These are phyloP conservation scores for Croton laevigatus DNA, from an alignment of 441 rosid genomes.

Conservation along the genomic window DNA sequence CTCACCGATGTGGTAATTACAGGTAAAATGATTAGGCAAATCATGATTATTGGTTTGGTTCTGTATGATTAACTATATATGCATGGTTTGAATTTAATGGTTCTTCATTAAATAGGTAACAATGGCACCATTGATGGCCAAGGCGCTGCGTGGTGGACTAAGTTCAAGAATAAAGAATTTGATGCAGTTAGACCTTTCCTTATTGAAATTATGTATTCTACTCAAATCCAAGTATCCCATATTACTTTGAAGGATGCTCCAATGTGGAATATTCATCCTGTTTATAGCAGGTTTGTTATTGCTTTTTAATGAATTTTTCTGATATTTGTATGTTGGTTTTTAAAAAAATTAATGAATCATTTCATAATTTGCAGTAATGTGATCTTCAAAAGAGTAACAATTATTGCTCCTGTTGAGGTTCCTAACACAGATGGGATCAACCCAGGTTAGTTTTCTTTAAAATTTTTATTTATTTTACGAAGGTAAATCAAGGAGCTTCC, in stretches of 20 bases:
- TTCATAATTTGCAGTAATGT: constrained; percentile 38
- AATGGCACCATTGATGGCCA: constrained; percentile 83
- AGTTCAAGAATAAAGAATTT: constrained; percentile 39
- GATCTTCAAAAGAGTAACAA: constrained; percentile 42
- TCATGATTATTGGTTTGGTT: not conserved
- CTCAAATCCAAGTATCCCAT: constrained; percentile 55
- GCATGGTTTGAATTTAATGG: not conserved
- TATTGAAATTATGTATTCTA: constrained; percentile 62
- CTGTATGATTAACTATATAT: not conserved
- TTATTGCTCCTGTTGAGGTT: constrained; percentile 55
- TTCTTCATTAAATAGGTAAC: constrained; percentile 38
- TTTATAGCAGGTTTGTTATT: constrained; percentile 45
- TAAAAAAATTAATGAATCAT: not conserved
- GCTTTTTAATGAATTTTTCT: not conserved
- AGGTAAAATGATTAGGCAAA: constrained; percentile 28
- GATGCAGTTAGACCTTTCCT: constrained; percentile 54
- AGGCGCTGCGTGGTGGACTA: constrained; percentile 68
- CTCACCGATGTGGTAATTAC: constrained; percentile 67
- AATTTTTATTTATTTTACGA: not conserved
- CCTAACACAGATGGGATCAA: constrained; percentile 83
- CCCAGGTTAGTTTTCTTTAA: constrained; percentile 36
- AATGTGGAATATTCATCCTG: constrained; percentile 69
- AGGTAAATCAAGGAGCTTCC: not conserved
- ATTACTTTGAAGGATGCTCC: constrained; percentile 67
- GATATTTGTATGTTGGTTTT: not conserved